phyloP scores from a whole-genome alignment of 164 flowering plant species.

The Vitis rotundifolia region DNA sequence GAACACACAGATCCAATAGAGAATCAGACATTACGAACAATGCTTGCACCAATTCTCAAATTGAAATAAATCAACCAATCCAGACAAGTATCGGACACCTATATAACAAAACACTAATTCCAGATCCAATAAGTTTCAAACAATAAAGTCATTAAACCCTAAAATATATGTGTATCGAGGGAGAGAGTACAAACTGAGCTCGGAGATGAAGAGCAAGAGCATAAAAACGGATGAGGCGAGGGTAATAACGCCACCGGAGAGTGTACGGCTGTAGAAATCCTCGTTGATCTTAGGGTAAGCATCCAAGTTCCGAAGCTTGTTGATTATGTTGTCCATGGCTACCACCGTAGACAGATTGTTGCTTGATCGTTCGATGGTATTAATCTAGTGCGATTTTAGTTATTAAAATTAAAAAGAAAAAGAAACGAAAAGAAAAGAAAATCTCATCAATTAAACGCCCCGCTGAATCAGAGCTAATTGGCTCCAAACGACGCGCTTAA shows the following conservation, averaged over 20 bases:
- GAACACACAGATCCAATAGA: no score
- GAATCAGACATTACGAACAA: no score
- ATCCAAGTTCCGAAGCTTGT: constrained; percentile 57
- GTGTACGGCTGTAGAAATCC: constrained; percentile 76
- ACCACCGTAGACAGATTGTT: background rate
- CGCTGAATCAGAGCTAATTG: background rate
- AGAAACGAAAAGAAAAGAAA: background rate
- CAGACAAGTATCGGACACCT: background rate
- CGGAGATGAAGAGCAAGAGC: constrained; percentile 71
- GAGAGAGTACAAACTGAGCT: constrained; percentile 45
- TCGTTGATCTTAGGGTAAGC: constrained; percentile 77
- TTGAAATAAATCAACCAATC: background rate
- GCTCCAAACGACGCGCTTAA: background rate
- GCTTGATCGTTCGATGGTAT: no score
- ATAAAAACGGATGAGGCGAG: constrained; percentile 59
- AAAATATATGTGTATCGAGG: background rate
- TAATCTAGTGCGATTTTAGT: background rate
- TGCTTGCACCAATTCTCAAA: background rate
- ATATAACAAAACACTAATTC: no score
- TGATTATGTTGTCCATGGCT: constrained; percentile 36
- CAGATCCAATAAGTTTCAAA: no score
- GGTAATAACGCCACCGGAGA: constrained; percentile 73
- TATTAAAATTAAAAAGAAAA: background rate
- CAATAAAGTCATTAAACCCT: background rate
- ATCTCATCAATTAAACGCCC: background rate